Base-by-base conservation (phyloP, 2,329 filamentous ascomycete genomes). In the Acarospora socialis region DNA sequence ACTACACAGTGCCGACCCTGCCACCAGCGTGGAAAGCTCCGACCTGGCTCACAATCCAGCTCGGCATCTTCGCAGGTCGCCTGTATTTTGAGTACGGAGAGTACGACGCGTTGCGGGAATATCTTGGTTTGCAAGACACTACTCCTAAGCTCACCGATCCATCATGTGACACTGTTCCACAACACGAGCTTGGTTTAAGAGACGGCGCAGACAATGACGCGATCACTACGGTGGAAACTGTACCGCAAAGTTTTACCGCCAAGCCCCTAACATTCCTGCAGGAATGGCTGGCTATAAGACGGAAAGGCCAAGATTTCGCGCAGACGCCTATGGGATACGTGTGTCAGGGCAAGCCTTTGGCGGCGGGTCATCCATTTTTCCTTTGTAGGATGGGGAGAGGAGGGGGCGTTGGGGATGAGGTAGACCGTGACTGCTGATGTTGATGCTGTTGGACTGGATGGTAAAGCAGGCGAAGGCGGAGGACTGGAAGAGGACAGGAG, bases 51-150 rank as follows among this genome's bases (percentile, higher is more conserved):
- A 54, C 47, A 0, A 57, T 70, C 1, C 68, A 80, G 41, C 44
- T 80, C 0, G 73, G 73, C 0, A 56, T 79, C 4, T 57, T 77
- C 28, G 57, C 69, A 0, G 75, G 74, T 0, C 57, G 73, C 0
- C 54, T 80, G 0, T 78, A 79, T 42, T 64, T 76, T 34, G 55
- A 63, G 0, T 69, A 54, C 43, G 37, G 51, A 0, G 69, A 76
- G 30, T 27, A 24, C 4, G 22, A 13, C 7, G 24, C 28, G 7
- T 14, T 41, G 12, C 36, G 21, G 18, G 28, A 37, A 7, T 14
- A 18, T 7, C n/a, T 40, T 7, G 35, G 32, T 6, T 16, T 37
- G 9, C 37, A 30, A 10, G 21, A 6, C 16, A 14, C 7, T 2
- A 13, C 3, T n/a, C 12, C 17, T 9, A 13, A 8, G n/a, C n/a